These are phyloP conservation scores for Rhizopus microsporus DNA, from an alignment of 371 early-diverging fungal species.

Conservation along the genomic window DNA sequence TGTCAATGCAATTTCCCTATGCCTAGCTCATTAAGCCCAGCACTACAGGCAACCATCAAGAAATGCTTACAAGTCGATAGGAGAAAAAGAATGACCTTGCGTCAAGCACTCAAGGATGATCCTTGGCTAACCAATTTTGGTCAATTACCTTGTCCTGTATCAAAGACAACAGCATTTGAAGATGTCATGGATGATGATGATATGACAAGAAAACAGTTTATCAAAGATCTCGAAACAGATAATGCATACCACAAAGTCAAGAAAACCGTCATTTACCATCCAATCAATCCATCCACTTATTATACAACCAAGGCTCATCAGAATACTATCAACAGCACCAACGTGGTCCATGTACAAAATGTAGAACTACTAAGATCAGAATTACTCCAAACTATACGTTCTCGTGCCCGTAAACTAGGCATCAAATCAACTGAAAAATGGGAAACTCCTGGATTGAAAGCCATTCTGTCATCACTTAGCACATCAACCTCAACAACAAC, in stretches of 20 bases:
- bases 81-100: constrained; percentile 45
- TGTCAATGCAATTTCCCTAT: constrained; percentile 60
- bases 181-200: constrained; percentile 26
- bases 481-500: background rate
- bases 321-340: constrained; percentile 3
- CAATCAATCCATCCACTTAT: constrained; percentile 44
- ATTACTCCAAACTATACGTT: constrained; percentile 38
- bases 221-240: constrained; percentile 15
- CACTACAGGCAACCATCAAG: constrained; percentile 49
- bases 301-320: constrained; percentile 33
- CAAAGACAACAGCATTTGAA: constrained; percentile 20
- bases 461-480: constrained; percentile 16
- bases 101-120: constrained; percentile 51
- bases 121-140: constrained; percentile 53
- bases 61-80: constrained; percentile 59
- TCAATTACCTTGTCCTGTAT: constrained; percentile 27
- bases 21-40: constrained; percentile 49
- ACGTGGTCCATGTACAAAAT: constrained; percentile 21
- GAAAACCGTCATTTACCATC: constrained; percentile 43
- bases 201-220: constrained; percentile 17
- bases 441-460: constrained; percentile 25
- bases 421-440: constrained; percentile 40
- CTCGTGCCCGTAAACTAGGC: constrained; percentile 32
- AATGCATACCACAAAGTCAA: constrained; percentile 13
- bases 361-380: constrained; percentile 44